phyloP scores from a whole-genome alignment of 1,284 basidiomycete species.

The Leccinum griseonigrum region DNA sequence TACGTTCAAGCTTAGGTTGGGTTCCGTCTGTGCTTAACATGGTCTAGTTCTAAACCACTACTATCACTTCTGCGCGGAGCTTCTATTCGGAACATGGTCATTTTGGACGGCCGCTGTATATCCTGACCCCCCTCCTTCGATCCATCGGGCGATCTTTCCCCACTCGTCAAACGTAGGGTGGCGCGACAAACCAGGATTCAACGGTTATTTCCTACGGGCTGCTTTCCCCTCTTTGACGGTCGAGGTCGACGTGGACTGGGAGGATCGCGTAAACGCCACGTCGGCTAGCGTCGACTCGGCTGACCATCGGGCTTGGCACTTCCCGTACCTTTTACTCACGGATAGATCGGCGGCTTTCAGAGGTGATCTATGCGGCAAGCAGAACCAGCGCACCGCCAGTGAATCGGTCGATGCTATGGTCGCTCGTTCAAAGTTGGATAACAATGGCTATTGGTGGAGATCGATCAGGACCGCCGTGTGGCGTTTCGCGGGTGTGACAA shows the following conservation, averaged over 20 bases:
- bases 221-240: slow-evolving; percentile 73
- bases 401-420: slow-evolving; percentile 49
- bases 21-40: slow-evolving; percentile 5
- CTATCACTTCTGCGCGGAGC: slow-evolving; percentile 81
- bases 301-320: slow-evolving; percentile 43
- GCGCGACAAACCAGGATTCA: slow-evolving; percentile 74
- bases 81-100: slow-evolving; percentile 70
- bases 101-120: slow-evolving; percentile 58
- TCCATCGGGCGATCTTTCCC: slow-evolving; percentile 70
- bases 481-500: slow-evolving; percentile 54
- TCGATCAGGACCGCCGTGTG: slow-evolving; percentile 59
- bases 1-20: slow-evolving; percentile 15
- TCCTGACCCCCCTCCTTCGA: slow-evolving; percentile 44
- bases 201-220: slow-evolving; percentile 70
- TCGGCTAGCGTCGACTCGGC: slow-evolving; percentile 9
- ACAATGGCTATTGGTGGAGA: slow-evolving; percentile 65
- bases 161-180: slow-evolving; percentile 56
- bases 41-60: slow-evolving; percentile 67
- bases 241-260: slow-evolving; percentile 69
- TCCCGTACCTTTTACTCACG: slow-evolving; percentile 61
- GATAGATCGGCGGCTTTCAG: slow-evolving; percentile 77
- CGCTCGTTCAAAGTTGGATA: slow-evolving; percentile 22
- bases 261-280: slow-evolving; percentile 54
- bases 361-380: slow-evolving; percentile 55
- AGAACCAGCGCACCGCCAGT: slow-evolving; percentile 66